Evolutionary conservation across 2,329 filamentous ascomycete species (phyloP).

Genomic region (Cordyceps tenuipes): DNA sequence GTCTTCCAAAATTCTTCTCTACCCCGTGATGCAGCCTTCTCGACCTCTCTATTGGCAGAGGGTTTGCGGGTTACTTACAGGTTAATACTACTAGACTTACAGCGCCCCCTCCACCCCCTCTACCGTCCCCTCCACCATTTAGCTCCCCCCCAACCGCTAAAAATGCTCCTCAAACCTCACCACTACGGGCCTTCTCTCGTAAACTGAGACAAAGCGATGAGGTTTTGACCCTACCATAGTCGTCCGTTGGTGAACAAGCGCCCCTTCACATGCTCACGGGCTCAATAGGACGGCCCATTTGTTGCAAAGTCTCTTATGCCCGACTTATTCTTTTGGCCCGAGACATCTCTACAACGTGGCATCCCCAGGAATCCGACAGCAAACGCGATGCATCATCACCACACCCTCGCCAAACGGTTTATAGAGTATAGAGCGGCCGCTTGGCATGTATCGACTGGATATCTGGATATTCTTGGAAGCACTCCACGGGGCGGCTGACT

Average conservation of each 20-base stretch:
- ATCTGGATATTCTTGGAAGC: conserved; percentile 8
- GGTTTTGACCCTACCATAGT: conserved; percentile 14
- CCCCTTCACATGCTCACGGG: conserved; percentile 2
- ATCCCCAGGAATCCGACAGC: neutral
- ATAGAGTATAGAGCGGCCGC: neutral
- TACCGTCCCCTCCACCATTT: neutral
- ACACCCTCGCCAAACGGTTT: conserved; percentile 1
- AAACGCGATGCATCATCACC: conserved; percentile 9
- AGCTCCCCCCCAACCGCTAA: neutral
- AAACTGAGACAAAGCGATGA: conserved; percentile 21
- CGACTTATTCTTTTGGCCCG: neutral
- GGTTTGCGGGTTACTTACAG: neutral
- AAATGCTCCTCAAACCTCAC: conserved; percentile 3
- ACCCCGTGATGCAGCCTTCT: conserved; percentile 1
- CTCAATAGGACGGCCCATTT: neutral
- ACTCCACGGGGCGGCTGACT: conserved; percentile 1
- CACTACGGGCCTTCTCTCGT: neutral
- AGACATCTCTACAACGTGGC: conserved; percentile 10
- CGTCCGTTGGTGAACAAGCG: conserved; percentile 12
- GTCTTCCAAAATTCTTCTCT: neutral
- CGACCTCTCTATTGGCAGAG: neutral
- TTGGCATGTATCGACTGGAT: neutral
- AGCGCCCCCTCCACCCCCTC: no score
- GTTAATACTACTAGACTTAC: no score
- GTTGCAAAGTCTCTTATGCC: neutral